Evolutionary conservation across 192 early-diverging fungal species (phyloP).

Genomic region (Helicostylum pulchrum): DNA sequence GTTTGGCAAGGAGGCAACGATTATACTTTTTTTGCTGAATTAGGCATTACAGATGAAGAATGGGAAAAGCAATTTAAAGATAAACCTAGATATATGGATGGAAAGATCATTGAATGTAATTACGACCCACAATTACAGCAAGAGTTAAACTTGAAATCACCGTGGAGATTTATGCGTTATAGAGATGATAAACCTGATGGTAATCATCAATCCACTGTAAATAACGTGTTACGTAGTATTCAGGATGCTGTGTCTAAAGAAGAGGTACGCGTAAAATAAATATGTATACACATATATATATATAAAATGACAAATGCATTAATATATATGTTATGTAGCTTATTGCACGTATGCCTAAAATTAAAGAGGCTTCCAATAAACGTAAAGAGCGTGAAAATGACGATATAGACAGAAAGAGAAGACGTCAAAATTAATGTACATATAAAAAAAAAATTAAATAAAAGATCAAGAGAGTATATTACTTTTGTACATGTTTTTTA

Average conservation of each 20-base stretch:
- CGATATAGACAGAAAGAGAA: constrained; percentile 1
- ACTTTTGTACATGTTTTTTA: no score
- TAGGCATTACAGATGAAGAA: constrained; percentile 55
- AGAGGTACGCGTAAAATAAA: constrained; percentile 34
- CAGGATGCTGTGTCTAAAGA: constrained; percentile 65
- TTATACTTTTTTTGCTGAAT: constrained; percentile 45
- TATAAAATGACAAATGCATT: not conserved
- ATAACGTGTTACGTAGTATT: constrained; percentile 67
- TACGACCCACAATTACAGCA: constrained; percentile 49
- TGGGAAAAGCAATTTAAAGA: constrained; percentile 44
- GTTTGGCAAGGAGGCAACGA: constrained; percentile 45
- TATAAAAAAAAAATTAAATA: not conserved
- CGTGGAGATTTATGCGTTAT: constrained; percentile 75
- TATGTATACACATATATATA: no score
- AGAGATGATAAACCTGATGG: constrained; percentile 76
- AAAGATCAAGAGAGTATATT: no score
- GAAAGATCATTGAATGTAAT: constrained; percentile 61
- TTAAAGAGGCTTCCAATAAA: constrained; percentile 35
- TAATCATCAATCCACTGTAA: constrained; percentile 62
- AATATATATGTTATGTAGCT: constrained; percentile 16
- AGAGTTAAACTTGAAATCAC: constrained; percentile 23
- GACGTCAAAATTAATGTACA: not conserved
- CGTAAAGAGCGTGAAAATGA: constrained; percentile 20
- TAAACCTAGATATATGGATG: constrained; percentile 39
- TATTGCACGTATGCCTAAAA: constrained; percentile 25